Conservation (phyloP, 1,284 basidiomycete species). For the Tilletia indica region DNA sequence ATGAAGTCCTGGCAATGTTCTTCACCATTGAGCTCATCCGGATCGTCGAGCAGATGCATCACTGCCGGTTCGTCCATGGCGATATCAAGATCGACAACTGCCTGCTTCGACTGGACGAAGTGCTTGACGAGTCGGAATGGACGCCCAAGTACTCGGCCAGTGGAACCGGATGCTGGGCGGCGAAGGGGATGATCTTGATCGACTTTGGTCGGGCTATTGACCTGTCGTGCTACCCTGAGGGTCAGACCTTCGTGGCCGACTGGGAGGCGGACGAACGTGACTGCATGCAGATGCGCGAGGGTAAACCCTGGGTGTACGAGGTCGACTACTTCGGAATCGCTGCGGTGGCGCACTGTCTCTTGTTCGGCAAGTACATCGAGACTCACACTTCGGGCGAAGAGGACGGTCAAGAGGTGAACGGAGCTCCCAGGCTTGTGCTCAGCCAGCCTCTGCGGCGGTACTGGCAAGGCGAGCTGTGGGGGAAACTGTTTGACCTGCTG, state of each 20-base stretch:
- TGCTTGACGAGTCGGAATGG: slow-evolving; percentile 69
- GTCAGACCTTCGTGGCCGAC: slow-evolving; percentile 79
- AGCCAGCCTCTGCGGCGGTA: slow-evolving; percentile 82
- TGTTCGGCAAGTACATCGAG: slow-evolving; percentile 84
- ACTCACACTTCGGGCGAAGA: slow-evolving; percentile 42
- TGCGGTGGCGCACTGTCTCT: slow-evolving; percentile 86
- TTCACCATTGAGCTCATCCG: slow-evolving; percentile 87
- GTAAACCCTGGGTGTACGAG: slow-evolving; percentile 84
- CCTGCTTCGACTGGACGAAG: slow-evolving; percentile 78
- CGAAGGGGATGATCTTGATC: slow-evolving; percentile 86
- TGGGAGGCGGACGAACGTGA: slow-evolving; percentile 80
- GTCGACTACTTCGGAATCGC: slow-evolving; percentile 94
- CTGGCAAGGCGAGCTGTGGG: slow-evolving; percentile 91
- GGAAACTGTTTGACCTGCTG: slow-evolving; percentile 75
- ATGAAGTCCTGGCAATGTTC: slow-evolving; percentile 92
- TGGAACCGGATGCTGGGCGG: slow-evolving; percentile 78
- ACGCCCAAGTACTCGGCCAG: slow-evolving; percentile 70
- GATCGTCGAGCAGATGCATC: slow-evolving; percentile 78
- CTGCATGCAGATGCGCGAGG: slow-evolving; percentile 82
- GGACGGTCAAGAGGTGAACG: slow-evolving; percentile 50
- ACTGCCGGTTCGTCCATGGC: slow-evolving; percentile 83
- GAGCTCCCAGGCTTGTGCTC: slow-evolving; percentile 56
- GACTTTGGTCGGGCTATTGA: slow-evolving; percentile 96
- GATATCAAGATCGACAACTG: slow-evolving; percentile 99
- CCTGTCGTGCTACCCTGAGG: slow-evolving; percentile 68